Conservation (phyloP, 1,284 basidiomycete species). For the Heterobasidion occidentale region DNA sequence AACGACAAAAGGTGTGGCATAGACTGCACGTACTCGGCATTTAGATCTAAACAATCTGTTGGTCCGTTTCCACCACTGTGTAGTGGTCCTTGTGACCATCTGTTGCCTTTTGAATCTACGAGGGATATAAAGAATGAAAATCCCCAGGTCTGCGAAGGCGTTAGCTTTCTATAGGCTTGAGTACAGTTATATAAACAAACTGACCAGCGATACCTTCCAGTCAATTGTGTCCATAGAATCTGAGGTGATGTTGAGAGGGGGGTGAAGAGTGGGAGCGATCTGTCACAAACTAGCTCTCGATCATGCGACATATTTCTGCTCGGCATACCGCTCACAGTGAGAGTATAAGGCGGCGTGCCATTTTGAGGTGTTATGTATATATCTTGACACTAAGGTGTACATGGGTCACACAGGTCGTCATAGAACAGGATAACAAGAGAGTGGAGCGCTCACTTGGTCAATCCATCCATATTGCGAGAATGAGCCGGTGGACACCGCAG, state of each 20-base stretch:
- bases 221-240: constrained; percentile 33
- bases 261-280: constrained; percentile 53
- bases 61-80: constrained; percentile 35
- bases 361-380: constrained; percentile 43
- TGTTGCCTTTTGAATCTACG: constrained; percentile 38
- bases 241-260: constrained; percentile 48
- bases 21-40: constrained; percentile 8
- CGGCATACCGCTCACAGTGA: constrained; percentile 30
- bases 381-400: constrained; percentile 38
- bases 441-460: constrained; percentile 30
- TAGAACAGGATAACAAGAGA: neutral
- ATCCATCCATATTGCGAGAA: constrained; percentile 54
- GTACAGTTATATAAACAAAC: constrained; percentile 3
- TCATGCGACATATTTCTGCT: neutral
- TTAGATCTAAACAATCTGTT: constrained; percentile 30
- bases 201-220: constrained; percentile 46
- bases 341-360: constrained; percentile 50
- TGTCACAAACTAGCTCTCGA: constrained; percentile 13
- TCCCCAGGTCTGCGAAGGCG: constrained; percentile 33
- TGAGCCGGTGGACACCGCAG: constrained; percentile 35
- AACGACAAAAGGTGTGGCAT: neutral
- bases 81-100: constrained; percentile 49
- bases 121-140: constrained; percentile 49
- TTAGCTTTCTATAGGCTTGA: neutral
- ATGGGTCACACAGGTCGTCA: neutral